These are phyloP conservation scores for Hyaloscypha variabilis DNA, from an alignment of 495 filamentous ascomycete species.

Conservation along the genomic window DNA sequence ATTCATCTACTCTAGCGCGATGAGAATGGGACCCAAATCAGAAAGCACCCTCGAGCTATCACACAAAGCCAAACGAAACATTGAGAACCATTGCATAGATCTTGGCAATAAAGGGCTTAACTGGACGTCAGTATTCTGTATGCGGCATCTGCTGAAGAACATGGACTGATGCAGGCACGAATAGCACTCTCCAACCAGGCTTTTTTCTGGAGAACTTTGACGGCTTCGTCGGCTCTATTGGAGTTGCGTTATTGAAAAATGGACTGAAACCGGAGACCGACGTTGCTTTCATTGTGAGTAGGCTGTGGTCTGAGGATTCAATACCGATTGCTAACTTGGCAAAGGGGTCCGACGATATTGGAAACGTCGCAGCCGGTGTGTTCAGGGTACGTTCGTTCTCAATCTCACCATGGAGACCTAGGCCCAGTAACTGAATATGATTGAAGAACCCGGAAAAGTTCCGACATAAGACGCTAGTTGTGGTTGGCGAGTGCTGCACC, in stretches of 20 bases:
- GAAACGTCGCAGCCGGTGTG: slow-evolving; percentile 38
- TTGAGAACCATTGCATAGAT: slow-evolving; percentile 32
- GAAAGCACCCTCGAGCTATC: slow-evolving; percentile 27
- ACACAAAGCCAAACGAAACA: slow-evolving; percentile 29
- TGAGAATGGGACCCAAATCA: slow-evolving; percentile 25
- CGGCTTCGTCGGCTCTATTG: slow-evolving; percentile 32
- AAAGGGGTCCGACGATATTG: slow-evolving; percentile 42
- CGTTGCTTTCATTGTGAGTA: slow-evolving; percentile 33
- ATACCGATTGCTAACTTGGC: neutral
- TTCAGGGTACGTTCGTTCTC: slow-evolving; percentile 31
- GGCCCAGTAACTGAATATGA: neutral
- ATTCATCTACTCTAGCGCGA: slow-evolving; percentile 36
- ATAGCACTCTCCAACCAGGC: slow-evolving; percentile 41
- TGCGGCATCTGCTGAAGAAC: slow-evolving; percentile 19
- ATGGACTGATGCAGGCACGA: neutral
- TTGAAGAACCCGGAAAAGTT: slow-evolving; percentile 34
- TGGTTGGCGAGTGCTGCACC: slow-evolving; percentile 33
- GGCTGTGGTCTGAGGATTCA: neutral
- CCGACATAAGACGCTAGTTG: slow-evolving; percentile 27
- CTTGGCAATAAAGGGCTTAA: slow-evolving; percentile 33
- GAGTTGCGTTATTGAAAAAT: slow-evolving; percentile 27
- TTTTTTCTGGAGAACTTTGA: slow-evolving; percentile 48
- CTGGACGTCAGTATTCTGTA: slow-evolving; percentile 35
- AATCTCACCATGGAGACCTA: neutral
- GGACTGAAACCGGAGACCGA: slow-evolving; percentile 37